phyloP scores from a whole-genome alignment of 768 basidiomycete genomes.

The Calocybe cyanea region DNA sequence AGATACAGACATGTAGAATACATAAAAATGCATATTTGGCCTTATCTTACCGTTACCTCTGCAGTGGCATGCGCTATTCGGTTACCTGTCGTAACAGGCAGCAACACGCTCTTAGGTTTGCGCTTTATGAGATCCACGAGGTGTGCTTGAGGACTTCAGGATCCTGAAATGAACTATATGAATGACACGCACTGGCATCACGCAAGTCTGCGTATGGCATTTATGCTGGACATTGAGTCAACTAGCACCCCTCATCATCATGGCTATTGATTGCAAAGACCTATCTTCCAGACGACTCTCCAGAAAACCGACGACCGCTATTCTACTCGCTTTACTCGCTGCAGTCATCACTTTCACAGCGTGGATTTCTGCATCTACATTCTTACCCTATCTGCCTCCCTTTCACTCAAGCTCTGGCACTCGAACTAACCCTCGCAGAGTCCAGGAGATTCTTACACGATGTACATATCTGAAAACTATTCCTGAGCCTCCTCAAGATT shows the following conservation, averaged over 20 bases:
- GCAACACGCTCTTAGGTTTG: background rate
- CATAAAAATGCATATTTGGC: too few relatives aligned
- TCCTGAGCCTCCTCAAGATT: slow-evolving; percentile 37
- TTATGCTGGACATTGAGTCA: background rate
- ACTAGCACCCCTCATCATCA: slow-evolving; percentile 15
- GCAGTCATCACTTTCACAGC: slow-evolving; percentile 12
- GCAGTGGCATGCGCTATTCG: too few relatives aligned
- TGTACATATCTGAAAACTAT: slow-evolving; percentile 51
- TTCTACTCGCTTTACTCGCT: slow-evolving; percentile 10
- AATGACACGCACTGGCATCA: slow-evolving; percentile 12
- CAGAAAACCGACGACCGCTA: slow-evolving; percentile 7
- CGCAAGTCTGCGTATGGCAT: slow-evolving; percentile 3
- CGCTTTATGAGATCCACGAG: slow-evolving; percentile 9
- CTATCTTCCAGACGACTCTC: background rate
- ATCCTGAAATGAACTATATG: slow-evolving; percentile 5
- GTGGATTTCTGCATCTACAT: slow-evolving; percentile 11
- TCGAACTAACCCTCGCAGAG: slow-evolving; percentile 19
- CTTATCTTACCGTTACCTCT: too few relatives aligned
- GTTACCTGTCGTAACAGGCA: too few relatives aligned
- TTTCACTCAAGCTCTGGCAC: background rate
- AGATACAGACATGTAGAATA: background rate
- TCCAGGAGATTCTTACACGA: slow-evolving; percentile 32
- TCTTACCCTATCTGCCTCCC: slow-evolving; percentile 1
- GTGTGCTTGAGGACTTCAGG: background rate
- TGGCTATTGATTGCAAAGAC: slow-evolving; percentile 18